Evolutionary conservation across 441 rosid genomes (phyloP), one percentile per base, ranked within the genome.

Genomic region (Populus hybrid): DNA sequence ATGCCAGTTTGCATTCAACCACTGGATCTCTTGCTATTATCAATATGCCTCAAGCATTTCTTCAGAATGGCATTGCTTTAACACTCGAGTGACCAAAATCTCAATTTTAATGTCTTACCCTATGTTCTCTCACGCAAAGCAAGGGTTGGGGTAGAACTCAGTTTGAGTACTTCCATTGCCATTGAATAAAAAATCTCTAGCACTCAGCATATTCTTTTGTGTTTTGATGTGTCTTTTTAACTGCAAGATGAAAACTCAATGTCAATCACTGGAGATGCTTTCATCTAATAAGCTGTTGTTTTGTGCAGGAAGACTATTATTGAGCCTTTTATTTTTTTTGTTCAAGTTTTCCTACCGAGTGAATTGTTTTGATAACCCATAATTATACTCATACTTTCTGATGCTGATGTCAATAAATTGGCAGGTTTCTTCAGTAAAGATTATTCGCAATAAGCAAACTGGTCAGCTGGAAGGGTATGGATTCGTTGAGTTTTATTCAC

Each of bases 401-500:
- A 78, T 75, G 57, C 63, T 75, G 24, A 34, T 76, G 71, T 76
- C 67, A 40, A 64, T 63, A 32, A 26, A 63, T 77, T 23, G 81
- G 81, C 87, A 94, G 99, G 91, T 94, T 82, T 86, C 86, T n/a
- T 88, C 97, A 9, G 88, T 92, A n/a, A 95, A 94, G 87, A 90
- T 92, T 76, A 95, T 94, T 70, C 93, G 99, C 75, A 94, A 95
- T 76, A 95, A 92, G 92, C 97, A 90, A 77, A 91, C 89, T 66
- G 93, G 94, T 79, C 86, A 88, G 46, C 91, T 94, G 19, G 97
- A 92, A 84, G 99, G 98, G 24, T 95, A 95, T 74, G 99, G 99
- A 76, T 95, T 94, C 74, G 90, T 94, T 72, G 99, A 95, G 79
- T 95, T 95, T 81, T 77, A 71, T 74, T 82, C 95, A 42, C 99